Conservation (phyloP, 2,329 filamentous ascomycete species). For the Leptoxyphium fumago region DNA sequence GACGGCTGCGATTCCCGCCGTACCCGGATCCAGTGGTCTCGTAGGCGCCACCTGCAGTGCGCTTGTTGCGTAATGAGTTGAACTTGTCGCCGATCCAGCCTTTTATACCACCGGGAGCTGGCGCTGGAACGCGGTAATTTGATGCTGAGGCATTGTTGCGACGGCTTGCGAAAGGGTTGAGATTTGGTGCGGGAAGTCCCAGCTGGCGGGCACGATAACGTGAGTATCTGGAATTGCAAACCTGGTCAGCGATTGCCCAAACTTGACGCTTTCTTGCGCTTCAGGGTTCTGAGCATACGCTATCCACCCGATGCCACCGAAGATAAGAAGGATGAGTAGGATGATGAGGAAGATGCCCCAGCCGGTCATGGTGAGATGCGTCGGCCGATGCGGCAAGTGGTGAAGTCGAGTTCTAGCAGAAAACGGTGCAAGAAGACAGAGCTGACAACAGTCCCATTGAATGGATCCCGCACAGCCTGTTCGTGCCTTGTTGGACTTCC, state of each 20-base stretch:
- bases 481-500: no score
- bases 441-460: no score
- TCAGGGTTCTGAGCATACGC: slow-evolving; percentile 20
- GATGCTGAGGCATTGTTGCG: slow-evolving; percentile 9
- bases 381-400: background rate
- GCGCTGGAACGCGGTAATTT: slow-evolving; percentile 35
- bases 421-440: background rate
- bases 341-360: slow-evolving; percentile 59
- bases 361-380: slow-evolving; percentile 8
- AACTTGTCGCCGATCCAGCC: slow-evolving; percentile 61
- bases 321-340: slow-evolving; percentile 46
- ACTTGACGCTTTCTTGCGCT: no score
- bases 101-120: slow-evolving; percentile 45
- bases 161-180: slow-evolving; percentile 50
- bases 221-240: slow-evolving; percentile 34
- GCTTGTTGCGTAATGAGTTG: slow-evolving; percentile 48
- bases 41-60: slow-evolving; percentile 41
- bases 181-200: slow-evolving; percentile 57
- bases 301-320: slow-evolving; percentile 49
- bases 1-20: slow-evolving; percentile 21
- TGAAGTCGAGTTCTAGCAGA: background rate
- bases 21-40: slow-evolving; percentile 21
- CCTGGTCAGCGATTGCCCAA: background rate
- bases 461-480: no score
- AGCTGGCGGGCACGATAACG: slow-evolving; percentile 58